Conservation (phyloP, 345 rosid genomes). For the Tarenaya hassleriana region DNA sequence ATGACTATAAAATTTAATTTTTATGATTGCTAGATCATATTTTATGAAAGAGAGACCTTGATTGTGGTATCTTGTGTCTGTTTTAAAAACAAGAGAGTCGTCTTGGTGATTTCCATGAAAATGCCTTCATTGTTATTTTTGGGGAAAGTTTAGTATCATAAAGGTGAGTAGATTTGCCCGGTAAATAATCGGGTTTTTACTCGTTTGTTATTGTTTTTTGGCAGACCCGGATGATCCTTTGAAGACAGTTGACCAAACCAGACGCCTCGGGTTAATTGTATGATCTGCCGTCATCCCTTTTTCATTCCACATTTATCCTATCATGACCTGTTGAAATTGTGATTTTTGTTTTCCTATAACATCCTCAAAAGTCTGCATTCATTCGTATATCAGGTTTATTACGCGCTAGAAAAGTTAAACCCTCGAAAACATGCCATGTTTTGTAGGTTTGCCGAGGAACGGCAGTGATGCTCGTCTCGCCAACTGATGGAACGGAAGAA, state of each 20-base stretch:
- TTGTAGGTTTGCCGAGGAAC: slow-evolving; percentile 94
- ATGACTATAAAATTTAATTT: neutral
- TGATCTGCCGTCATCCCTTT: slow-evolving; percentile 9
- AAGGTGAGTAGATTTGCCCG: neutral
- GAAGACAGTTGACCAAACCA: slow-evolving; percentile 93
- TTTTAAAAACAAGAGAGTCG: neutral
- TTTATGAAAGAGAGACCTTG: slow-evolving; percentile 1
- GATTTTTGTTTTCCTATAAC: neutral
- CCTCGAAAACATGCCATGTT: neutral
- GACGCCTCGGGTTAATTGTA: slow-evolving; percentile 90
- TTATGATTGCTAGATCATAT: slow-evolving; percentile 7
- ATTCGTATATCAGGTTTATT: too few relatives aligned
- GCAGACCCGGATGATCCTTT: slow-evolving; percentile 91
- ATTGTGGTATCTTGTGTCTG: neutral
- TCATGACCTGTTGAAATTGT: neutral
- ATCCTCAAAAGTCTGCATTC: too few relatives aligned
- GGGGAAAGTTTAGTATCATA: too few relatives aligned
- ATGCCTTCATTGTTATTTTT: neutral
- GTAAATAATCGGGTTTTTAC: neutral
- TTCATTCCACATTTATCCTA: neutral
- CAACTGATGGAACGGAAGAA: slow-evolving; percentile 97
- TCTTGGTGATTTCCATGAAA: slow-evolving; percentile 2
- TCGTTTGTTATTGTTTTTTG: slow-evolving; percentile 8
- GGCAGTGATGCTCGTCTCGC: slow-evolving; percentile 97
- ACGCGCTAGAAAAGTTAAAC: neutral